These are phyloP conservation scores for Globisporangium heterothallicum DNA, from an alignment of 352 stramenopile genomes.

Conservation along the genomic window DNA sequence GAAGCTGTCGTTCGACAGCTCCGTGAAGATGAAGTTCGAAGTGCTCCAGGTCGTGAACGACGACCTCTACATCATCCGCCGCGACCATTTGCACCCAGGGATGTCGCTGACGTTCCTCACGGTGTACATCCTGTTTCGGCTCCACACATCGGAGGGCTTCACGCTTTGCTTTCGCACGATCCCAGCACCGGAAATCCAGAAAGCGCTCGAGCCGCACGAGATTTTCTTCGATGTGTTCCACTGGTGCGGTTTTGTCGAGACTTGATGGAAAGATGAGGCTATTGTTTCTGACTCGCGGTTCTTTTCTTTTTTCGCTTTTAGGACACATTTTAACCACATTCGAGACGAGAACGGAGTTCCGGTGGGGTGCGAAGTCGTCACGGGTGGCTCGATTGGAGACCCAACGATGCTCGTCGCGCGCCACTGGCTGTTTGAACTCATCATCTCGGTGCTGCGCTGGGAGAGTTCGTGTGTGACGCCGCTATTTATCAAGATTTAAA, in stretches of 20 bases:
- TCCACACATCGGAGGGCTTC: slow-evolving; percentile 52
- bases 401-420: slow-evolving; percentile 42
- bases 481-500: slow-evolving; percentile 34
- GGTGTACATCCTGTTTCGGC: slow-evolving; percentile 51
- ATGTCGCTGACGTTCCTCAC: slow-evolving; percentile 51
- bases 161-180: slow-evolving; percentile 59
- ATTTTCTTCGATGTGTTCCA: slow-evolving; percentile 62
- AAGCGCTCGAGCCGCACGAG: slow-evolving; percentile 36
- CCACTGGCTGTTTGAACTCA: slow-evolving; percentile 67
- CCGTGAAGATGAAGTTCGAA: slow-evolving; percentile 36
- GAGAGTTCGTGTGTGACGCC: slow-evolving; percentile 42
- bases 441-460: slow-evolving; percentile 56
- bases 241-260: slow-evolving; percentile 22
- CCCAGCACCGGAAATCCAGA: slow-evolving; percentile 37
- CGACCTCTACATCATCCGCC: slow-evolving; percentile 49
- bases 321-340: slow-evolving; percentile 51
- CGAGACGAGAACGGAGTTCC: slow-evolving; percentile 28
- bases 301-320: slow-evolving; percentile 11
- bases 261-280: not conserved
- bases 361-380: slow-evolving; percentile 44
- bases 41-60: slow-evolving; percentile 50
- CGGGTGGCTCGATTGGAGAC: slow-evolving; percentile 46
- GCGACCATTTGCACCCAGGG: slow-evolving; percentile 40
- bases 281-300: not conserved
- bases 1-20: slow-evolving; percentile 39